Percentiles rank a stretch among this genome's conserved stretches.
These are phyloP conservation scores for Spinacia oleracea DNA, from an alignment of 179 eudicot genomes.

Conservation along the genomic window DNA sequence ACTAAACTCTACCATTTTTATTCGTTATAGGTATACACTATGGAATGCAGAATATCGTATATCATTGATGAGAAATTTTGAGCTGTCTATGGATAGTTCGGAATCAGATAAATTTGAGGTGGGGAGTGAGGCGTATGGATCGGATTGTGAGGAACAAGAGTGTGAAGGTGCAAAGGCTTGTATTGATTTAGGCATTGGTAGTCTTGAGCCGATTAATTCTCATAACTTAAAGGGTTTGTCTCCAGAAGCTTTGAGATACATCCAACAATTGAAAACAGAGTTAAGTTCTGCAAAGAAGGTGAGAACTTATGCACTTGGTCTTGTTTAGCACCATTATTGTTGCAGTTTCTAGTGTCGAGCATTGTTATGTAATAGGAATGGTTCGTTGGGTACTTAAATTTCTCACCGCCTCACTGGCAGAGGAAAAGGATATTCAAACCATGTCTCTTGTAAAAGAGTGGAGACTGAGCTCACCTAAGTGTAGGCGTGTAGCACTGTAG, in stretches of 20 bases:
- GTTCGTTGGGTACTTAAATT: background rate
- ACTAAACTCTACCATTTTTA: background rate
- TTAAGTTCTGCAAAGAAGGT: slow-evolving; percentile 57
- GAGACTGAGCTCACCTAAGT: background rate
- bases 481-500: no score
- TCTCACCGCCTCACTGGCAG: background rate
- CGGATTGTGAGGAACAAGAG: slow-evolving; percentile 30
- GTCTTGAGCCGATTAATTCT: slow-evolving; percentile 34
- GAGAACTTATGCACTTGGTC: slow-evolving; percentile 19
- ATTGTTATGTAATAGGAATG: background rate
- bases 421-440: background rate
- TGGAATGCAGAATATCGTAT: slow-evolving; percentile 95
- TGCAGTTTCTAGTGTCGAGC: background rate
- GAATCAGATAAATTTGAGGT: slow-evolving; percentile 26
- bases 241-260: slow-evolving; percentile 56
- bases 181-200: slow-evolving; percentile 31
- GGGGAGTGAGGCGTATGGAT: slow-evolving; percentile 38
- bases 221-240: slow-evolving; percentile 48
- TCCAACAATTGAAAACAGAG: slow-evolving; percentile 65
- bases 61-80: slow-evolving; percentile 76
- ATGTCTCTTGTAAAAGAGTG: background rate
- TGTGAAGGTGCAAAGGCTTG: slow-evolving; percentile 29
- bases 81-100: slow-evolving; percentile 38
- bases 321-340: background rate
- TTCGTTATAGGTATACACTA: slow-evolving; percentile 61